Conservation (phyloP, 2,329 filamentous ascomycete genomes). For the Tolypocladium capitatum region DNA sequence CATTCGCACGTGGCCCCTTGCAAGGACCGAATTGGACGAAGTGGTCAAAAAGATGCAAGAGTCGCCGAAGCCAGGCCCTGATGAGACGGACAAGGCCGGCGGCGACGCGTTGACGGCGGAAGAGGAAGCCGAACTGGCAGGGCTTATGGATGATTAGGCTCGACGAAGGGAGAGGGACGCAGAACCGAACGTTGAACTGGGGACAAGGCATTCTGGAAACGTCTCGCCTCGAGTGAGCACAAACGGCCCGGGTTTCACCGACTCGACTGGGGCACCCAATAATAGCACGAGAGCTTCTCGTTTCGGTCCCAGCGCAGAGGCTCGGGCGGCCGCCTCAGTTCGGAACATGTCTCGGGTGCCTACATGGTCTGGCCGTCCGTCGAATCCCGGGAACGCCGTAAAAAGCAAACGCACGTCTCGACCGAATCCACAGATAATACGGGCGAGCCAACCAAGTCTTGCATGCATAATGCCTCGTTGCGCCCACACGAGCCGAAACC, state of each 20-base stretch:
- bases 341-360: slow-evolving; percentile 2
- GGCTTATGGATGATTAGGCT: slow-evolving; percentile 64
- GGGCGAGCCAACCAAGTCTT: background rate
- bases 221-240: background rate
- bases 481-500: background rate
- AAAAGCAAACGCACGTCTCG: background rate
- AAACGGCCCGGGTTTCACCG: background rate
- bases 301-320: background rate
- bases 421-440: background rate
- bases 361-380: background rate
- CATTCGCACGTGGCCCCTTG: slow-evolving; percentile 69
- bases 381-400: background rate
- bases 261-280: background rate
- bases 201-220: background rate
- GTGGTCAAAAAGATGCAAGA: slow-evolving; percentile 31
- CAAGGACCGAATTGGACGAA: slow-evolving; percentile 41
- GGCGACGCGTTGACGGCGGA: slow-evolving; percentile 60
- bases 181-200: background rate
- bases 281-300: background rate
- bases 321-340: background rate
- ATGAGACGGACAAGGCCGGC: slow-evolving; percentile 32
- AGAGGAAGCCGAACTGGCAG: slow-evolving; percentile 85
- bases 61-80: slow-evolving; percentile 30
- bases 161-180: background rate
- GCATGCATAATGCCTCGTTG: background rate